Evolutionary conservation across 2,329 filamentous ascomycete genomes (phyloP).

Genomic region (Colletotrichum chlorophyti): DNA sequence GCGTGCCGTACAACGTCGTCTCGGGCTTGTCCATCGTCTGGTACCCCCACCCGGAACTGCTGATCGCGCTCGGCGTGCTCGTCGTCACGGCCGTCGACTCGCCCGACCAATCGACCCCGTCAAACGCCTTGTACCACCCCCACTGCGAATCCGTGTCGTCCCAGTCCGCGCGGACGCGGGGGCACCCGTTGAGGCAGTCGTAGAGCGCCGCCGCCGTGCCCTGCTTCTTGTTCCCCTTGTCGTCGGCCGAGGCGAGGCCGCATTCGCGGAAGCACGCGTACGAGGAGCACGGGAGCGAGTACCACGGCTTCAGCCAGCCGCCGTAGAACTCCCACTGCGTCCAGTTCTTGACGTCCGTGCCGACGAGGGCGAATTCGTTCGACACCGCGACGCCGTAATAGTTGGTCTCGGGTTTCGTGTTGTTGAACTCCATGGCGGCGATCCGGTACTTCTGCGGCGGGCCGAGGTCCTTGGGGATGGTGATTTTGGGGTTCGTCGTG

Average conservation of each 20-base stretch:
- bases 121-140: slow-evolving; percentile 2
- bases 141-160: not conserved
- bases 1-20: slow-evolving; percentile 9
- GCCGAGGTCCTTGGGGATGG: not conserved
- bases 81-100: slow-evolving; percentile 2
- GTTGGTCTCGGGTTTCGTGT: not conserved
- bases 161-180: slow-evolving; percentile 12
- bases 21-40: not conserved
- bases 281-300: slow-evolving; percentile 5
- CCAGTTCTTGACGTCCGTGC: slow-evolving; percentile 4
- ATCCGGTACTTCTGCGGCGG: not conserved
- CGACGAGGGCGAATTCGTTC: not conserved
- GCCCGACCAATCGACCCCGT: slow-evolving; percentile 1
- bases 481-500: not conserved
- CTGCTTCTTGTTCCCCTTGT: slow-evolving; percentile 1
- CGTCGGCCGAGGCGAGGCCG: slow-evolving; percentile 11
- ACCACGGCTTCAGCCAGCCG: slow-evolving; percentile 10
- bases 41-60: not conserved
- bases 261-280: slow-evolving; percentile 10
- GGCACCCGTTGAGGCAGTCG: slow-evolving; percentile 14
- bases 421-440: not conserved
- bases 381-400: not conserved
- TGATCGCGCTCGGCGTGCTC: slow-evolving; percentile 1
- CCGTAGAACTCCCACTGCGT: slow-evolving; percentile 1
- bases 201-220: not conserved